Conservation (phyloP, 2,329 filamentous ascomycete genomes). For the Claviceps pazoutovae region DNA sequence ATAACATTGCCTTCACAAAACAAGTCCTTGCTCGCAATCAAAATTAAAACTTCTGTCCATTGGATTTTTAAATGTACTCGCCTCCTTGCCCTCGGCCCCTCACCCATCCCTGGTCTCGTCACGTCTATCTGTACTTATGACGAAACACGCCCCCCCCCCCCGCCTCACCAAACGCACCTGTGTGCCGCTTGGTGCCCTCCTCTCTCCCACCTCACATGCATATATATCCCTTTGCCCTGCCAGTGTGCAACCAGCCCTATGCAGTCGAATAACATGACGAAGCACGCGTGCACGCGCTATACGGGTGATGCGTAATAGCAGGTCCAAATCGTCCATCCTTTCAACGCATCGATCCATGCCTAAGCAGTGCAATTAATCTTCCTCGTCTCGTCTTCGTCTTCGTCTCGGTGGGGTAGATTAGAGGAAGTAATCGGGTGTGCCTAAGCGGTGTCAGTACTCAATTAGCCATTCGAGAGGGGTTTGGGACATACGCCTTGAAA, state of each 20-base stretch:
- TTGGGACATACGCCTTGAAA: slow-evolving; percentile 61
- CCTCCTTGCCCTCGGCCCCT: neutral
- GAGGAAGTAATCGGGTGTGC: slow-evolving; percentile 97
- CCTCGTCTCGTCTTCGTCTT: neutral
- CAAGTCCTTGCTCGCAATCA: neutral
- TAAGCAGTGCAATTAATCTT: slow-evolving; percentile 16
- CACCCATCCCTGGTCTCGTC: neutral
- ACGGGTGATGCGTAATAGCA: too few species aligned
- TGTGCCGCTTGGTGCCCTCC: neutral
- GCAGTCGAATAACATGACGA: neutral
- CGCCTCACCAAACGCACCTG: neutral
- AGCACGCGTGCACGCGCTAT: neutral
- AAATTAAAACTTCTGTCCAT: neutral
- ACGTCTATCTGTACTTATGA: neutral
- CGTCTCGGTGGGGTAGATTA: slow-evolving; percentile 29
- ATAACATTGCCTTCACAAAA: too few species aligned
- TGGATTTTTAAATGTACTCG: neutral
- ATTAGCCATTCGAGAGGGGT: neutral
- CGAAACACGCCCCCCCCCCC: neutral
- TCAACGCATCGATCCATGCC: neutral
- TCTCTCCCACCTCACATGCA: neutral
- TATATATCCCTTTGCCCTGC: neutral
- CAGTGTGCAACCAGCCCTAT: neutral
- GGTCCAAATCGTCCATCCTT: neutral
- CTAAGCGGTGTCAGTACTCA: slow-evolving; percentile 22